Evolutionary conservation across 805 yeast genomes (phyloP), one percentile per base, ranked within the genome.

Genomic region (Blastobotrys peoriensis): DNA sequence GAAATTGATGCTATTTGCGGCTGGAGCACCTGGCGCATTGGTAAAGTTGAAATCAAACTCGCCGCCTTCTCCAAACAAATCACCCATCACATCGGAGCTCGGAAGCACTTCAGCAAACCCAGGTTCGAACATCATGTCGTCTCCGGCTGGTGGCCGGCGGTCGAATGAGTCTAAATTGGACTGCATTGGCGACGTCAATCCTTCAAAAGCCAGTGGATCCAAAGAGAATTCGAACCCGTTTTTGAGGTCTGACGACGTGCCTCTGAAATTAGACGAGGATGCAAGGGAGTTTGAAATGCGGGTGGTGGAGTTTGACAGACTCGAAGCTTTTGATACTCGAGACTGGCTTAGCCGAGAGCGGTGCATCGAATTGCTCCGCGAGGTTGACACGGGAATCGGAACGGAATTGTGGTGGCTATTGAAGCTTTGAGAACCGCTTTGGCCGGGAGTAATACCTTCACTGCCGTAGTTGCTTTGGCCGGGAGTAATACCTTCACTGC

Each of bases 171-270:
- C 21, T 18, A 16, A 20, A 18, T 44, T 27, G 23, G 48, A 47
- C 4, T 46, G 39, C 28, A 37, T 22, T 5, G 52, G 48, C 18
- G 39, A 39, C 13, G 51, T 40, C 19, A 71, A 67, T 3, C 75
- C 77, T 43, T 75, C 79, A 44, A 69, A 66, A 0, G 77, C 76
- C 48, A 73, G 55, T 4, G 77, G 76, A 46, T 72, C 75, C 27
- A 73, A 61, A 39, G 66, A 52, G 49, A 74, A 74, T 36, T 60
- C 58, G 38, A 62, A 63, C 16, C 51, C 59, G 17, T 50, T 25
- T 25, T 25, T 25, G 10, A 25, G 10, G 13, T 19, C 38, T n/a
- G 38, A 25, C 8, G 30, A 25, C 8, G 30, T 8, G 13, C 13
- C 13, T 13, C 8, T 13, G 30, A 8, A 8, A 13, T 25, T 25